Base-by-base conservation (phyloP, 768 basidiomycete genomes). In the Tylopilus plumbeoviolaceoides region DNA sequence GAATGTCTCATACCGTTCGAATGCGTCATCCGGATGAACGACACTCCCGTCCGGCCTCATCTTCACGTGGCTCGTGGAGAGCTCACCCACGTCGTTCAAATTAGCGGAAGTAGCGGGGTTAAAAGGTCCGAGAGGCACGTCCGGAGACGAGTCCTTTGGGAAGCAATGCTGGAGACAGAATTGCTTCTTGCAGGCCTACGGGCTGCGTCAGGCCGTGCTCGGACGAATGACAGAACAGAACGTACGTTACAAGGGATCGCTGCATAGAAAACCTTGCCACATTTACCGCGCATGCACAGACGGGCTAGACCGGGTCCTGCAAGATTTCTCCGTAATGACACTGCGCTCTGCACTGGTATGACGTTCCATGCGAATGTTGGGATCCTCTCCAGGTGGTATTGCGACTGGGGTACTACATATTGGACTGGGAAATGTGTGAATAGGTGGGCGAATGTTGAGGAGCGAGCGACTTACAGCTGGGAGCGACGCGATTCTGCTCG, bases 1-100 rank as follows among this genome's bases (percentile, higher is more conserved):
- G 70, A 85, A 94, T n/a, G 84, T 75, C 65, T 95, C 90, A 63
- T 95, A 97, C 35, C 91, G 78, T 51, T 90, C n/a, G n/a, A n/a
- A n/a, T n/a, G n/a, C n/a, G n/a, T n/a, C n/a, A n/a, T n/a, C n/a
- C n/a, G n/a, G n/a, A 6, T 69, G 74, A 5, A 55, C 4, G 31
- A 59, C 35, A 9, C 56, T 49, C 31, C 54, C 55, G 4, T 67
- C 60, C 27, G 63, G 59, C 36, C 35, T 17, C 35, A 25, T 33
- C 44, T 49, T 58, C 33, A 47, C 11, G 10, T 55, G 62, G 14
- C 39, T 48, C 3, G 5, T 15, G 17, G 42, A 53, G 12, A 28
- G 23, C n/a, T 31, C 43, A 3, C 8, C 39, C 5, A 14, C 42
- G 1, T 39, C 47, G 3, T 30, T 17, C 30, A 36, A 38, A 27